Base-by-base conservation (phyloP, 768 basidiomycete species). In the Rhodosporidiobolus sp. region DNA sequence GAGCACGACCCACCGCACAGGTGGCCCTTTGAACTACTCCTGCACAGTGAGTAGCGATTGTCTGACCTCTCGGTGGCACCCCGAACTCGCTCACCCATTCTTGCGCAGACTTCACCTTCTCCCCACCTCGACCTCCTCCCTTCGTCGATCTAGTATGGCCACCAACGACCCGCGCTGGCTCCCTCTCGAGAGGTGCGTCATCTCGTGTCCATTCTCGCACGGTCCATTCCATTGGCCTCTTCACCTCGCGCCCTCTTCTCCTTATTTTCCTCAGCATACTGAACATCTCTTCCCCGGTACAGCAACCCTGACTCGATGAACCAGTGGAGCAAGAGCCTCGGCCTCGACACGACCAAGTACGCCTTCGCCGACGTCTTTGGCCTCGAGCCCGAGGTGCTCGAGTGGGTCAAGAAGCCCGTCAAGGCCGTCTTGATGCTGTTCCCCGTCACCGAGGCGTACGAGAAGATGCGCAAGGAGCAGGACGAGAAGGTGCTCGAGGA, bases 401-500 rank as follows among this genome's bases (percentile, higher is more conserved):
- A 69, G 0, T 84, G 91, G 78, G 88, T 94, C 0, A 84, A 89
- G 0, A 80, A 84, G 73, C 92, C 90, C 0, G 89, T 89, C 45
- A 89, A 89, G 78, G 94, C 94, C 0, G 86, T 96, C 16, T 82
- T 95, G 12, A 83, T 98, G 11, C 85, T 96, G 32, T 98, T 95
- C 81, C 94, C 94, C 8, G 84, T 87, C 65, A 80, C 85, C 0
- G 85, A 86, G 1, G 80, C 80, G 30, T 80, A 87, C 19, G 85
- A 86, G n/a, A 70, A 79, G 30, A 85, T 83, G 54, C 83, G 87
- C 54, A 83, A 83, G 53, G 82, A 83, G 56, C 90, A 92, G 72
- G 91, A 93, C 74, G 81, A 81, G 54, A 79, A 80, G 75, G 85
- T 90, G 59, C 80, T 80, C 22, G 83, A 84, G 54, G 87, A 82